phyloP scores from a whole-genome alignment of 148 eudicot genomes.

The Linanthus parryae region DNA sequence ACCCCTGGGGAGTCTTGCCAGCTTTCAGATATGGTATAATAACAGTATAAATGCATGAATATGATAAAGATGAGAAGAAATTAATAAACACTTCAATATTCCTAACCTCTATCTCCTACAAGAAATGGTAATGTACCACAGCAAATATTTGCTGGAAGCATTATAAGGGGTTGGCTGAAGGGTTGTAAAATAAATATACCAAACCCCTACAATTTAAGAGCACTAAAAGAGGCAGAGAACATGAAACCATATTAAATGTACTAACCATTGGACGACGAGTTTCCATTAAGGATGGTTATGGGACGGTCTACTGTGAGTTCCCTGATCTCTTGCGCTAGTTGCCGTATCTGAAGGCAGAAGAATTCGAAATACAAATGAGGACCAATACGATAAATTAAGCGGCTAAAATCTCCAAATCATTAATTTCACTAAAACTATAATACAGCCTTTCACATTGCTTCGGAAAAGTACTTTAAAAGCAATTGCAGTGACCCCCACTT shows the following conservation, averaged over 20 bases:
- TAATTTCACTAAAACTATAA: no score
- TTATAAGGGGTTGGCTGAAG: no score
- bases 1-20: background rate
- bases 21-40: background rate
- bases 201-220: constrained; percentile 3
- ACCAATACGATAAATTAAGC: no score
- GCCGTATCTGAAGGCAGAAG: constrained; percentile 57
- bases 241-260: constrained; percentile 3
- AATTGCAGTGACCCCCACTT: no score
- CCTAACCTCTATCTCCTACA: no score
- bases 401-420: no score
- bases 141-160: no score
- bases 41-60: background rate
- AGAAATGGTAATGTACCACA: no score
- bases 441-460: no score
- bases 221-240: background rate
- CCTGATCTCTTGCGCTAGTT: constrained; percentile 80
- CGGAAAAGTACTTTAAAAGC: no score
- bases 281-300: constrained; percentile 57
- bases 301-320: constrained; percentile 66
- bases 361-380: no score
- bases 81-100: background rate
- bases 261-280: constrained; percentile 59
- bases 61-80: background rate
- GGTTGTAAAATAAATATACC: no score